These are phyloP conservation scores for Pseudopyrenochaeta lycopersici DNA, from an alignment of 2,329 filamentous ascomycete species.

Conservation along the genomic window DNA sequence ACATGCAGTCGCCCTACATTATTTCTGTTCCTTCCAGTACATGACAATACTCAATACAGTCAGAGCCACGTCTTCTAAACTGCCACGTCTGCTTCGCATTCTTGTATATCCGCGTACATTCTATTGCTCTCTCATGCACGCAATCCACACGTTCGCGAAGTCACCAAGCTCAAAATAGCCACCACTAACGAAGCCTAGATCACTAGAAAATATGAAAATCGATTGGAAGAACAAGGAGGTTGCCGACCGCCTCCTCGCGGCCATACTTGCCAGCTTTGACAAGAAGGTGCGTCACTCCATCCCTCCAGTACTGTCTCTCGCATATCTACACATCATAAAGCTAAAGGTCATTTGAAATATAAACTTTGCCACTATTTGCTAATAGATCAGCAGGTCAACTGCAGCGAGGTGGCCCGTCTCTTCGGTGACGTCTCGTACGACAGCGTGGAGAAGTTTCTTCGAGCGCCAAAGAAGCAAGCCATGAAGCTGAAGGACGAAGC, in stretches of 20 bases:
- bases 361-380: too few species aligned
- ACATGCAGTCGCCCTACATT: too few species aligned
- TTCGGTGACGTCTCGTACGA: conserved; percentile 60
- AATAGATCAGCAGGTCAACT: conserved; percentile 53
- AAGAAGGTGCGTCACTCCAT: conserved; percentile 38
- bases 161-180: not conserved
- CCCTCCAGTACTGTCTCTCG: not conserved
- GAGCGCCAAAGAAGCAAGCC: conserved; percentile 55
- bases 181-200: not conserved
- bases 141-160: not conserved
- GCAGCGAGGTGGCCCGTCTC: conserved; percentile 53
- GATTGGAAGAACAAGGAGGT: conserved; percentile 49
- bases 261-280: conserved; percentile 46
- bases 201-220: conserved; percentile 36
- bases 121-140: not conserved
- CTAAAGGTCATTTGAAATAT: too few species aligned
- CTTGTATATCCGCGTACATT: too few species aligned
- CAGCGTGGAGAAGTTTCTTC: conserved; percentile 58
- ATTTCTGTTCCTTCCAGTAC: too few species aligned
- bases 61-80: too few species aligned
- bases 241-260: conserved; percentile 52
- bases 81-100: too few species aligned
- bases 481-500: conserved; percentile 37
- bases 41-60: too few species aligned
- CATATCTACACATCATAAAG: not conserved